Conservation (phyloP, 2,329 filamentous ascomycete species). For the Fusarium robinianum region DNA sequence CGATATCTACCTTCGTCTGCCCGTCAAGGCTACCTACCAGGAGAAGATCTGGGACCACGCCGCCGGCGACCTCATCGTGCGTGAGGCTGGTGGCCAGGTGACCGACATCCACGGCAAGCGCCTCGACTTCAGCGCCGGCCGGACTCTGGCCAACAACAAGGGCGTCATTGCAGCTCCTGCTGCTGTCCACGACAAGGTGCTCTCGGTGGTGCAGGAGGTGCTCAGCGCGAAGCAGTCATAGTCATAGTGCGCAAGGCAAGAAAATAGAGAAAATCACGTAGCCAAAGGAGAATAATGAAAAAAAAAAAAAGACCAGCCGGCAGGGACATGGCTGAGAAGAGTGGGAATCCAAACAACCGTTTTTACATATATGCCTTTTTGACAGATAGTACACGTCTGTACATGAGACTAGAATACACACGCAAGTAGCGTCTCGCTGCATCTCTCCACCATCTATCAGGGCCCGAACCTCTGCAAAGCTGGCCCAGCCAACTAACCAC, state of each 20-base stretch:
- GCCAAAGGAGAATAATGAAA: background rate
- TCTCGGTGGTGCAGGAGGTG: constrained; percentile 82
- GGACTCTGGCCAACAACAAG: constrained; percentile 88
- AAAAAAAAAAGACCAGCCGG: constrained; percentile 9
- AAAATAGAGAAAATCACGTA: background rate
- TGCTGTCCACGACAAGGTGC: constrained; percentile 73
- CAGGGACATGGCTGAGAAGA: background rate
- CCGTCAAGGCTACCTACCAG: constrained; percentile 83
- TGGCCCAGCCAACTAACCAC: no score
- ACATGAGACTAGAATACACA: constrained; percentile 39
- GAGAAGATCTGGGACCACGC: constrained; percentile 99
- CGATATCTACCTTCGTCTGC: constrained; percentile 90
- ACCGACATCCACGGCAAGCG: constrained; percentile 85
- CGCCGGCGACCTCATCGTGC: constrained; percentile 89
- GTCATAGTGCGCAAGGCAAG: background rate
- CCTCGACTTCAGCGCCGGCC: constrained; percentile 83
- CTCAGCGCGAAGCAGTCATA: constrained; percentile 50
- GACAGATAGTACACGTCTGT: constrained; percentile 40
- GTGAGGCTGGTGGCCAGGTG: constrained; percentile 90
- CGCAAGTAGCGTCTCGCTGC: constrained; percentile 32
- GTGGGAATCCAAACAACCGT: constrained; percentile 23
- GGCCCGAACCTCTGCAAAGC: constrained; percentile 8
- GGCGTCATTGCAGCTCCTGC: constrained; percentile 88
- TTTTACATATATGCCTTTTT: constrained; percentile 39
- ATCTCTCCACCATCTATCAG: constrained; percentile 15